phyloP scores from a whole-genome alignment of 176 grass and related monocot species.

The Musa troglodytarum region DNA sequence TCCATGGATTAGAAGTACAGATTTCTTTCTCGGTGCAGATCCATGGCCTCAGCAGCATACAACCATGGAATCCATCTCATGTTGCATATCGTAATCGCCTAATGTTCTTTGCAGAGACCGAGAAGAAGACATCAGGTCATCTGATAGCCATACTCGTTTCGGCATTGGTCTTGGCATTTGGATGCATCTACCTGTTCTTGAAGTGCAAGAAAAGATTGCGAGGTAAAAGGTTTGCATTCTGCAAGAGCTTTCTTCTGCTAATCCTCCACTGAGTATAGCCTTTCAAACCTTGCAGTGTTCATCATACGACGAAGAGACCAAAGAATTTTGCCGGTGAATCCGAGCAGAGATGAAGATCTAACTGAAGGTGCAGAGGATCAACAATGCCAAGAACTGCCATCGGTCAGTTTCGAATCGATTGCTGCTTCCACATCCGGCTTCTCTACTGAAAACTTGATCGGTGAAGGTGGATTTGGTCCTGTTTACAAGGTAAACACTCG shows the following conservation, averaged over 20 bases:
- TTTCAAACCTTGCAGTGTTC: not conserved
- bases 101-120: too few relatives aligned
- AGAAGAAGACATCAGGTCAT: not conserved
- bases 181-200: conserved; percentile 25
- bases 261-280: not conserved
- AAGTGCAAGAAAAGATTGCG: conserved; percentile 40
- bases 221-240: conserved; percentile 18
- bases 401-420: conserved; percentile 44
- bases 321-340: conserved; percentile 3
- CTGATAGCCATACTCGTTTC: conserved; percentile 12
- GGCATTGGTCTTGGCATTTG: conserved; percentile 3
- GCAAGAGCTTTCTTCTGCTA: not conserved
- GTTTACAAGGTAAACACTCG: conserved; percentile 65
- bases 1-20: too few relatives aligned
- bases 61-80: too few relatives aligned
- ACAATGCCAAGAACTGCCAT: conserved; percentile 45
- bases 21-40: too few relatives aligned
- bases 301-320: not conserved
- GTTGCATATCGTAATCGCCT: too few relatives aligned
- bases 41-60: too few relatives aligned
- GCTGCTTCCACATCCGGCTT: conserved; percentile 50
- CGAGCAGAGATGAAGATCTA: conserved; percentile 4
- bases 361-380: conserved; percentile 22
- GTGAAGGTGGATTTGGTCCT: conserved; percentile 75
- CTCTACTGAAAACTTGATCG: conserved; percentile 50